phyloP scores from a whole-genome alignment of 257 asterid species.

The Jacaranda copaia region DNA sequence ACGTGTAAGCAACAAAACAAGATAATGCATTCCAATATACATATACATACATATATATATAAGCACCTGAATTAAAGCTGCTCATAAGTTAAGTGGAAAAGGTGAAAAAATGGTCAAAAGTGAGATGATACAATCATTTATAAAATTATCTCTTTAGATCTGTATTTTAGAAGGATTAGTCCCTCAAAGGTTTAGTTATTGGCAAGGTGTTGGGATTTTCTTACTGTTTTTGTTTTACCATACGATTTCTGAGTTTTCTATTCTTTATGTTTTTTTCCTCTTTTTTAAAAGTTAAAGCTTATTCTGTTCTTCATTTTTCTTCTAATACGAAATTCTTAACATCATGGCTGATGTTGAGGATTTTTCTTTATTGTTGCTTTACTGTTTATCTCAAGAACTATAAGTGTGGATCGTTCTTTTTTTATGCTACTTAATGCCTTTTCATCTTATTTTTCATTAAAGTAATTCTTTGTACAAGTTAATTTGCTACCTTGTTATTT shows the following conservation, averaged over 20 bases:
- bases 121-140: not conserved
- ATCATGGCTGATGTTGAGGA: not conserved
- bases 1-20: constrained; percentile 55
- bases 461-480: not conserved
- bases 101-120: constrained; percentile 15
- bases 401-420: not conserved
- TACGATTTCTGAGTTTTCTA: not conserved
- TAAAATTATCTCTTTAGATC: not conserved
- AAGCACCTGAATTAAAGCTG: constrained; percentile 35
- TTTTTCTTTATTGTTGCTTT: not conserved
- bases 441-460: not conserved
- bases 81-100: constrained; percentile 1
- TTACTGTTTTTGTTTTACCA: not conserved
- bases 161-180: not conserved
- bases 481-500: no score
- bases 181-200: not conserved
- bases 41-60: not conserved
- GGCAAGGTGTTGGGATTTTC: not conserved
- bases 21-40: constrained; percentile 46
- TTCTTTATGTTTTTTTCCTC: no score
- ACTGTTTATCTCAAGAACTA: not conserved
- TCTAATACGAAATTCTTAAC: not conserved
- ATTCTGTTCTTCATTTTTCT: not conserved
- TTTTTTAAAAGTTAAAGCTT: not conserved
- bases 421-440: not conserved